Conservation (phyloP, 441 rosid genomes). For the Brassica balearica region DNA sequence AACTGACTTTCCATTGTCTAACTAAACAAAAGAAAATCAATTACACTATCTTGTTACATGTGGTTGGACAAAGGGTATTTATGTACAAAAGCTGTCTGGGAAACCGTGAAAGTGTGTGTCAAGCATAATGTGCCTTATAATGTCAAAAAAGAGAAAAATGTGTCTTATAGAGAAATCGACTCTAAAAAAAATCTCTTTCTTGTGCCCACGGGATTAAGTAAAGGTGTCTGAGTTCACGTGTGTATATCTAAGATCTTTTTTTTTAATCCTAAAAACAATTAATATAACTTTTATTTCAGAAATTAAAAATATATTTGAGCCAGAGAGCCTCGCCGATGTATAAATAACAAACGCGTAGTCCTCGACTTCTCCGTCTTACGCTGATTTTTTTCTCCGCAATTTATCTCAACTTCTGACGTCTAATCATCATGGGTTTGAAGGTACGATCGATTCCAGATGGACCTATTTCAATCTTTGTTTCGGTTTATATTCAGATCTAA, state of each 20-base stretch:
- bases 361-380: constrained; percentile 44
- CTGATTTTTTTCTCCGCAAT: constrained; percentile 15
- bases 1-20: too few relatives aligned
- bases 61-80: too few relatives aligned
- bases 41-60: too few relatives aligned
- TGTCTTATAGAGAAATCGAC: too few relatives aligned
- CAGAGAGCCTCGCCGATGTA: not conserved
- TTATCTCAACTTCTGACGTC: constrained; percentile 16
- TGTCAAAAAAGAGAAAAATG: too few relatives aligned
- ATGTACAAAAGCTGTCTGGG: too few relatives aligned
- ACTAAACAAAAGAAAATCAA: too few relatives aligned
- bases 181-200: too few relatives aligned
- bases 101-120: too few relatives aligned
- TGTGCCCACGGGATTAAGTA: too few relatives aligned
- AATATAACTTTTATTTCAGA: not conserved
- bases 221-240: not conserved
- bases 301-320: too few relatives aligned
- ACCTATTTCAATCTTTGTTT: not conserved
- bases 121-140: too few relatives aligned
- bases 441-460: constrained; percentile 20
- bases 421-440: constrained; percentile 44
- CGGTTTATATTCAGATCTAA: constrained; percentile 3
- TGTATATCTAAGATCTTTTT: not conserved
- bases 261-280: not conserved
- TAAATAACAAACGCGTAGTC: constrained; percentile 11